Percentiles rank a stretch among this genome's conserved stretches.
These are phyloP conservation scores for Podospora comata DNA, from an alignment of 495 filamentous ascomycete species.

Conservation along the genomic window DNA sequence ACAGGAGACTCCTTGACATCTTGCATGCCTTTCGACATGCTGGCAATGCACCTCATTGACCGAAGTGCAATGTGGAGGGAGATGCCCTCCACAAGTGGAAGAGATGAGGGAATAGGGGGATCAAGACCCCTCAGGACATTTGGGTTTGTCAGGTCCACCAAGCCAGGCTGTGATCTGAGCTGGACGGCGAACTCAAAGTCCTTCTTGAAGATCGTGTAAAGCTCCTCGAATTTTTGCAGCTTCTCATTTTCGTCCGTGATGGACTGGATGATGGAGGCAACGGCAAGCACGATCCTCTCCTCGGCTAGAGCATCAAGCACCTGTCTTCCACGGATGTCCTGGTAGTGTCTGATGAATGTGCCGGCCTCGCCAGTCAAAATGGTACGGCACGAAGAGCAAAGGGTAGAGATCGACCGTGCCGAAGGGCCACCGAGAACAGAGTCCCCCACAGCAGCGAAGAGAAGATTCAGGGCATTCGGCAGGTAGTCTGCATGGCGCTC, in stretches of 20 bases:
- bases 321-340: conserved; percentile 55
- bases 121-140: conserved; percentile 33
- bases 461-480: conserved; percentile 71
- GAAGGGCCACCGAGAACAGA: conserved; percentile 63
- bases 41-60: conserved; percentile 68
- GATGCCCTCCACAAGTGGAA: conserved; percentile 35
- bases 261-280: conserved; percentile 81
- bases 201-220: conserved; percentile 62
- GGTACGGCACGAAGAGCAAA: conserved; percentile 77
- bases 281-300: conserved; percentile 76
- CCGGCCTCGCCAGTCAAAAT: conserved; percentile 67
- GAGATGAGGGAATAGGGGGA: conserved; percentile 24
- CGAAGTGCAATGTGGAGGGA: conserved; percentile 56
- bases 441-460: conserved; percentile 72
- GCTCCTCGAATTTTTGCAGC: conserved; percentile 55
- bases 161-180: conserved; percentile 30
- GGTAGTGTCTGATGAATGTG: conserved; percentile 75
- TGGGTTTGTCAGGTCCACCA: conserved; percentile 37
- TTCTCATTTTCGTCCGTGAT: conserved; percentile 62
- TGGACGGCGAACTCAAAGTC: conserved; percentile 52
- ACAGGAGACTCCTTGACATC: conserved; percentile 65
- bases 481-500: conserved; percentile 66
- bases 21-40: conserved; percentile 78
- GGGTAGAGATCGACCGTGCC: conserved; percentile 73
- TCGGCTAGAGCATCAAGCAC: conserved; percentile 67